Percentiles rank a stretch among this genome's conserved stretches.
These are phyloP conservation scores for Globisporangium emineosum DNA, from an alignment of 352 stramenopile species.

Conservation along the genomic window DNA sequence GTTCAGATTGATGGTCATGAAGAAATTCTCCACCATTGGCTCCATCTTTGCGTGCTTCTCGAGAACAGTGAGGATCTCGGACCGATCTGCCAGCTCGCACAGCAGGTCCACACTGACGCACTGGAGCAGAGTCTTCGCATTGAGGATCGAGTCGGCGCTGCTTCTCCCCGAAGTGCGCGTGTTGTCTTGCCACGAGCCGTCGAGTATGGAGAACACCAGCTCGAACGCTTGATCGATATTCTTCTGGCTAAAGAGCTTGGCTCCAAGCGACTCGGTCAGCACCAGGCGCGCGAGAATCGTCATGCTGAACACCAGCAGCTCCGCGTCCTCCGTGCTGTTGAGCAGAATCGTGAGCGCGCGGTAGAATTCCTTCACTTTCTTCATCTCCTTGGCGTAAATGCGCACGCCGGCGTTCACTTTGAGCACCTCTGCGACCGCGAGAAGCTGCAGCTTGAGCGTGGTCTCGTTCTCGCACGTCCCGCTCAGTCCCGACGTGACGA, in stretches of 20 bases:
- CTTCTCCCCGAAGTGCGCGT: conserved; percentile 12
- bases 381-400: conserved; percentile 78
- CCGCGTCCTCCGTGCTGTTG: conserved; percentile 71
- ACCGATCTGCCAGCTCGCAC: conserved; percentile 53
- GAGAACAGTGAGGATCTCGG: conserved; percentile 49
- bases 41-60: conserved; percentile 53
- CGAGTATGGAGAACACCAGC: conserved; percentile 71
- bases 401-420: conserved; percentile 67
- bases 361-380: conserved; percentile 78
- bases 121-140: conserved; percentile 41
- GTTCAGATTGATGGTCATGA: conserved; percentile 70
- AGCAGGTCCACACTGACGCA: conserved; percentile 64
- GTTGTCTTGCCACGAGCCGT: conserved; percentile 44
- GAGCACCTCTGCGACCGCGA: conserved; percentile 65
- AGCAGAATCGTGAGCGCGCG: conserved; percentile 77
- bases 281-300: conserved; percentile 71
- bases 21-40: conserved; percentile 43
- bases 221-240: conserved; percentile 73
- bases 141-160: conserved; percentile 27
- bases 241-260: conserved; percentile 79
- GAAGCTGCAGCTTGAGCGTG: conserved; percentile 62
- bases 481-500: conserved; percentile 42
- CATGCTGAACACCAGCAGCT: conserved; percentile 78
- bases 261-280: conserved; percentile 66
- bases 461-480: conserved; percentile 43